These are phyloP conservation scores for Tagetes patula DNA, from an alignment of 129 eudicot species.

Conservation along the genomic window DNA sequence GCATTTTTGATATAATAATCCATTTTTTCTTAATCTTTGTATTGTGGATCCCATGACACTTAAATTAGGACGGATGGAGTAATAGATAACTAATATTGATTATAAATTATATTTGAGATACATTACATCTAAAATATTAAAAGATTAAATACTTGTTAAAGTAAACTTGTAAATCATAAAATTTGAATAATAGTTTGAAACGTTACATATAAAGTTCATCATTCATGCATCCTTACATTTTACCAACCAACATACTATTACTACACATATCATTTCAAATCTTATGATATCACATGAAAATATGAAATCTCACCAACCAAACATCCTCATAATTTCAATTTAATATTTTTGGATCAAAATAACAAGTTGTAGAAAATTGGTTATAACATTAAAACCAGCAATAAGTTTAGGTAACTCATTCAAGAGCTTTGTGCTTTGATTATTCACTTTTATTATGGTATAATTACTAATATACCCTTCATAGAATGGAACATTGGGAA, in stretches of 20 bases:
- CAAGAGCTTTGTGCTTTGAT: neutral
- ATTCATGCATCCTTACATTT: neutral
- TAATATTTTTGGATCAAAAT: neutral
- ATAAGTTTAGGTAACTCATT: neutral
- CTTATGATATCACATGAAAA: neutral
- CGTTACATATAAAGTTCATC: neutral
- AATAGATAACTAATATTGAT: too few relatives aligned
- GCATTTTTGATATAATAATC: too few relatives aligned
- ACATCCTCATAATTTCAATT: neutral
- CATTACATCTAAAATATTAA: too few relatives aligned
- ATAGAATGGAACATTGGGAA: too few relatives aligned
- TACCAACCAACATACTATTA: neutral
- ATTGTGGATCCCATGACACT: too few relatives aligned
- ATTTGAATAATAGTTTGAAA: too few relatives aligned
- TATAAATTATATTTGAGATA: too few relatives aligned
- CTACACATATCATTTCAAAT: neutral
- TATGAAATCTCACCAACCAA: constrained; percentile 6
- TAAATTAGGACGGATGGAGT: too few relatives aligned
- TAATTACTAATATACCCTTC: too few relatives aligned
- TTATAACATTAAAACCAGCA: neutral
- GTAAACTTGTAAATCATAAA: too few relatives aligned
- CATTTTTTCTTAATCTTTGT: too few relatives aligned
- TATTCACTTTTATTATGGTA: neutral
- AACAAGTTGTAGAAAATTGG: neutral
- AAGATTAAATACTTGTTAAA: too few relatives aligned